Conservation (phyloP, 1,284 basidiomycete genomes). For the Omphalotus olearius region DNA sequence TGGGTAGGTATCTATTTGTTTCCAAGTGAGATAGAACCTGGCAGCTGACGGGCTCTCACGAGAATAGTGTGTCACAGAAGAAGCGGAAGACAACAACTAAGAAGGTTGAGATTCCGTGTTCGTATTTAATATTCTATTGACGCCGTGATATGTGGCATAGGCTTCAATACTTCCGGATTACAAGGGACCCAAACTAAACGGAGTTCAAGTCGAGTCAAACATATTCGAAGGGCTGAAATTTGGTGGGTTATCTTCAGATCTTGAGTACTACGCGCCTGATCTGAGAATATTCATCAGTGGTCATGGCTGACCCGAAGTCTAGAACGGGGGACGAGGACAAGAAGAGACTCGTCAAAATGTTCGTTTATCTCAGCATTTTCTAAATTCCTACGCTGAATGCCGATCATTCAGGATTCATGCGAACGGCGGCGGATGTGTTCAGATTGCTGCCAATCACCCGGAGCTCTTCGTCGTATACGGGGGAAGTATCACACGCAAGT, state of each 20-base stretch:
- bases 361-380: slow-evolving; percentile 19
- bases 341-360: slow-evolving; percentile 62
- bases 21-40: not conserved
- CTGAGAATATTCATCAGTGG: slow-evolving; percentile 41
- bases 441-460: slow-evolving; percentile 49
- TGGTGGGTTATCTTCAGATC: slow-evolving; percentile 44
- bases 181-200: slow-evolving; percentile 56
- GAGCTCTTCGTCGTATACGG: slow-evolving; percentile 61
- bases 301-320: slow-evolving; percentile 74
- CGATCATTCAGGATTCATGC: slow-evolving; percentile 55
- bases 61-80: slow-evolving; percentile 51
- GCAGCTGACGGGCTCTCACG: not conserved
- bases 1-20: slow-evolving; percentile 33
- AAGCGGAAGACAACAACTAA: slow-evolving; percentile 54
- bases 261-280: not conserved
- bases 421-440: slow-evolving; percentile 73
- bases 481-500: slow-evolving; percentile 57
- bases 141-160: slow-evolving; percentile 27
- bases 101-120: slow-evolving; percentile 36
- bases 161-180: slow-evolving; percentile 61
- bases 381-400: slow-evolving; percentile 1
- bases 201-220: slow-evolving; percentile 53
- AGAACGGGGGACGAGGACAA: slow-evolving; percentile 66
- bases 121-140: not conserved
- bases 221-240: slow-evolving; percentile 77